Percentiles rank a stretch among this genome's conserved stretches.
phyloP scores from a whole-genome alignment of 129 eudicot species.

The Helianthus tuberosus region DNA sequence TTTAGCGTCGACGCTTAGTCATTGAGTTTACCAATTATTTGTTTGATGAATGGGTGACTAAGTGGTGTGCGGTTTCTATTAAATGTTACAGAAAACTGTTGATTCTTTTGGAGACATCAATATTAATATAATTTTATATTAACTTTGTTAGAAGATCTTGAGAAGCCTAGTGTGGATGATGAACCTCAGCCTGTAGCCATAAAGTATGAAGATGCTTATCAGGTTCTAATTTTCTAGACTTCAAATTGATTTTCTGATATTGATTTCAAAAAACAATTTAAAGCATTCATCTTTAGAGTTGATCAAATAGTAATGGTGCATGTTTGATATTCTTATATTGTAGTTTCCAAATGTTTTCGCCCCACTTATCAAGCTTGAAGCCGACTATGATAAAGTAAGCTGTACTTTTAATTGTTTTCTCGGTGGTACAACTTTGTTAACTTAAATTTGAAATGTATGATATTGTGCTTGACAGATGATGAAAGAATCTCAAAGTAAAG shows the following conservation, averaged over 20 bases:
- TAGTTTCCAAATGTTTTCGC: constrained; percentile 96
- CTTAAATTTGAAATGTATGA: background rate
- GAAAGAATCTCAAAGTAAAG: constrained; percentile 98
- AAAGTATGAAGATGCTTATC: constrained; percentile 96
- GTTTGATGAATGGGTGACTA: too few relatives aligned
- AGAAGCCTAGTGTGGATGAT: constrained; percentile 99
- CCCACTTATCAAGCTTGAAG: constrained; percentile 93
- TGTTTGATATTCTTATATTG: constrained; percentile 13
- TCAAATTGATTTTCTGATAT: background rate
- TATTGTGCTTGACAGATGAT: constrained; percentile 57
- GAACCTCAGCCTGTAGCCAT: constrained; percentile 88
- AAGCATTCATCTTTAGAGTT: constrained; percentile 2
- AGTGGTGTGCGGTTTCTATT: too few relatives aligned
- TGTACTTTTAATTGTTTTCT: background rate
- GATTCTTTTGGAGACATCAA: too few relatives aligned
- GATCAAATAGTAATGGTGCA: background rate
- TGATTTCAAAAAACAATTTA: background rate
- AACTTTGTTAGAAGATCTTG: constrained; percentile 83
- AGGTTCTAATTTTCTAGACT: constrained; percentile 43
- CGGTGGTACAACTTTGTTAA: background rate
- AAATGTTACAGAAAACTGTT: too few relatives aligned
- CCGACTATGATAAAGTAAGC: constrained; percentile 92
- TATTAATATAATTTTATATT: too few relatives aligned
- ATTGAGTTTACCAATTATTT: too few relatives aligned
- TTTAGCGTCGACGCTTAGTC: too few relatives aligned